Conservation (phyloP, 2,329 filamentous ascomycete species). For the Chrysoporthe austroafricana region DNA sequence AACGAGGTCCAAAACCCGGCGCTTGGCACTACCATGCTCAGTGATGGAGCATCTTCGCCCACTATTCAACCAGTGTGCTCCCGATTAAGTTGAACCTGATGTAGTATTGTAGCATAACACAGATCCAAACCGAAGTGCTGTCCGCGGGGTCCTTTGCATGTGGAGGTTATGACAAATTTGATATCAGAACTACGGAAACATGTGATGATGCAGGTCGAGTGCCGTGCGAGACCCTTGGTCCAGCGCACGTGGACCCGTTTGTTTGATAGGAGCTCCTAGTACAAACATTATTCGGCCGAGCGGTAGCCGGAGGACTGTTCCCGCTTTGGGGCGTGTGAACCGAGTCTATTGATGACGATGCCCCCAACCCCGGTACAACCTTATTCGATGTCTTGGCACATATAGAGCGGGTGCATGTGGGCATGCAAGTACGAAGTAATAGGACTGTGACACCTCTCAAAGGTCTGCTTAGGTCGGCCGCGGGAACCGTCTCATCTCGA, state of each 20-base stretch:
- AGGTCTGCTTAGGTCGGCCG: not conserved
- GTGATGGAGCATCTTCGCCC: not conserved
- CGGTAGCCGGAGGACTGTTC: not conserved
- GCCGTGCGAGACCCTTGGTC: not conserved
- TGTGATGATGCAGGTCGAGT: not conserved
- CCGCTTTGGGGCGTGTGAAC: not conserved
- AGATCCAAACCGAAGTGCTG: not conserved
- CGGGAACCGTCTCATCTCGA: not conserved
- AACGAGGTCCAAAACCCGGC: not conserved
- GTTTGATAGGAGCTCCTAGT: constrained; percentile 3
- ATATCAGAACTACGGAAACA: not conserved
- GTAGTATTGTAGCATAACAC: not conserved
- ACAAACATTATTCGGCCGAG: not conserved
- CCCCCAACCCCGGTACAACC: not conserved
- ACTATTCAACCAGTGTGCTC: not conserved
- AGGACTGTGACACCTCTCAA: not conserved
- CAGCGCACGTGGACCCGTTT: not conserved
- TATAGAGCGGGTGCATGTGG: not conserved
- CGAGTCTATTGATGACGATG: constrained; percentile 13
- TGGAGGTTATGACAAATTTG: not conserved
- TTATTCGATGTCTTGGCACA: not conserved
- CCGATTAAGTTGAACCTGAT: not conserved
- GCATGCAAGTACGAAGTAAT: not conserved
- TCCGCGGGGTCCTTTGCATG: constrained; percentile 2
- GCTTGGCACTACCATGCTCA: too few species aligned